Evolutionary conservation across 2,329 filamentous ascomycete species (phyloP), one percentile per base, ranked within the genome.

Genomic region (Pestalotiopsis sp.): DNA sequence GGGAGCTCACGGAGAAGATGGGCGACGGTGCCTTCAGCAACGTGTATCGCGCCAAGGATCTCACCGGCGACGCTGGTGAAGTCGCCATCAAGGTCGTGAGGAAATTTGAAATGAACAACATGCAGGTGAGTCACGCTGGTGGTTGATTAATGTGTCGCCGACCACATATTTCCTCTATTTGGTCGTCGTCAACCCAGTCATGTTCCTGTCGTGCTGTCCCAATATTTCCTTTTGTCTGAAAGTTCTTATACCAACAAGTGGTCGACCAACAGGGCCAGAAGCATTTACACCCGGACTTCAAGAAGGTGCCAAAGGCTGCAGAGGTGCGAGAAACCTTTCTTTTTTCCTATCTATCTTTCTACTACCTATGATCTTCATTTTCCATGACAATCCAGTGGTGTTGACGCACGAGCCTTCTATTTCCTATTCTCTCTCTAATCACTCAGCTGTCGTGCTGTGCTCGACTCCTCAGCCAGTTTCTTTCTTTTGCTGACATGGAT

Each of bases 21-120:
- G 96, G 96, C 72, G 96, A 98, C 75, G 96, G 96, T 70, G 96
- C 96, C 70, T 99, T 99, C 86, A 98, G 95, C 85, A 98, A 98
- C 77, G 96, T 99, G 72, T 99, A 98, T 82, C 91, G 93, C 52
- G 96, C 96, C 49, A 89, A 87, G 73, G 96, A 99, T 79, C 79
- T 83, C 60, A 87, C 90, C 5, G 92, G 93, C 56, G 85, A 91
- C 71, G 88, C 89, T 71, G 90, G 89, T 73, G 92, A 98, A 79
- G 94, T 96, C 41, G 96, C 95, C 75, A 98, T 99, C 87, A 99
- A 99, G 82, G 96, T 99, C 65, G 96, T 99, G 72, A 92, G 96
- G 78, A 98, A 98, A 84, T 98, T 94, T 80, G 96, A 99, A 83
- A 98, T 99, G 93, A 98, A 97, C 83, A 95, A 91, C 73, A 94